Evolutionary conservation across 1,139 yeast species (phyloP).

Genomic region (Zygoascus sp.): DNA sequence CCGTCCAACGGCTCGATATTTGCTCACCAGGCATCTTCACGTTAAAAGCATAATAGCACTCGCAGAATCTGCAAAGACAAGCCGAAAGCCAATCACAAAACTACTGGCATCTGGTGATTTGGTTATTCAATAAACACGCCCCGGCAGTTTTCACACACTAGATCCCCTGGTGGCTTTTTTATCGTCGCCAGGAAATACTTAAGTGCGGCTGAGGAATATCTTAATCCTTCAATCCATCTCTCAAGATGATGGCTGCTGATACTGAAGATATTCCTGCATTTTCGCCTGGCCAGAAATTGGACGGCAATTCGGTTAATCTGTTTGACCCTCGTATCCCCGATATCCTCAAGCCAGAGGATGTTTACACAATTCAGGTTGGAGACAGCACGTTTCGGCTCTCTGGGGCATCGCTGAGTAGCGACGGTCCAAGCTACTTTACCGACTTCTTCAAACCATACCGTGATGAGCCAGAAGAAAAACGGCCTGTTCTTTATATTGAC

Average conservation of each 20-base stretch:
- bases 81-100: too few relatives aligned
- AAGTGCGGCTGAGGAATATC: neutral
- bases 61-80: too few relatives aligned
- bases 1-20: too few relatives aligned
- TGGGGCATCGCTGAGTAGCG: slow-evolving; percentile 83
- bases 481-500: slow-evolving; percentile 61
- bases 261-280: neutral
- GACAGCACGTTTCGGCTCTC: slow-evolving; percentile 45
- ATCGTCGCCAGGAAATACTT: too few relatives aligned
- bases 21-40: too few relatives aligned
- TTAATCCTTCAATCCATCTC: neutral
- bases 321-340: slow-evolving; percentile 52
- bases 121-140: too few relatives aligned
- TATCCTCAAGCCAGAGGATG: slow-evolving; percentile 58
- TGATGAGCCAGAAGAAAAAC: slow-evolving; percentile 23
- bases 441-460: slow-evolving; percentile 37
- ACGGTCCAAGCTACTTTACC: slow-evolving; percentile 54
- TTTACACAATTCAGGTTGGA: slow-evolving; percentile 74
- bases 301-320: slow-evolving; percentile 2
- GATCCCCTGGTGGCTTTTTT: neutral
- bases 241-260: neutral
- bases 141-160: too few relatives aligned
- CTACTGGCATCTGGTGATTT: too few relatives aligned
- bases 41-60: too few relatives aligned
- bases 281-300: neutral